These are phyloP conservation scores for Chalciporus sp. DNA, from an alignment of 1,284 basidiomycete genomes.

Conservation along the genomic window DNA sequence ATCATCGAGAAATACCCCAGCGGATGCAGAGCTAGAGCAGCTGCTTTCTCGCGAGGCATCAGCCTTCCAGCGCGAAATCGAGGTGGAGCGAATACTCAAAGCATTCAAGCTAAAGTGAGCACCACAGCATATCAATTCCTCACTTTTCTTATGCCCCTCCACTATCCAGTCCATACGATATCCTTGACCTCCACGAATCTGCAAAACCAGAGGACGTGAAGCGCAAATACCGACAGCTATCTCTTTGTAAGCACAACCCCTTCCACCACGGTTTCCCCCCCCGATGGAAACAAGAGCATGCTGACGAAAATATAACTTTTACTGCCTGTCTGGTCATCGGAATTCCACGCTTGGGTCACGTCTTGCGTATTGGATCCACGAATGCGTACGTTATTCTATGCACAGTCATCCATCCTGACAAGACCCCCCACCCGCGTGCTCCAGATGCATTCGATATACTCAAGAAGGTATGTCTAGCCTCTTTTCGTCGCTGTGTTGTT, in stretches of 20 bases:
- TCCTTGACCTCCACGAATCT: constrained; percentile 66
- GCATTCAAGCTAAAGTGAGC: constrained; percentile 84
- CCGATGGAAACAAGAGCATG: constrained; percentile 14
- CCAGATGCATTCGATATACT: constrained; percentile 84
- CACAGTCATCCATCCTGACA: constrained; percentile 86
- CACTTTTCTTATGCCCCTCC: not conserved
- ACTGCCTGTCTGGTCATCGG: constrained; percentile 2
- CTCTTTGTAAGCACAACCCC: constrained; percentile 62
- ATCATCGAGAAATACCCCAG: constrained; percentile 26
- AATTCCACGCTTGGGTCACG: not conserved
- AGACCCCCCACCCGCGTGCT: constrained; percentile 74
- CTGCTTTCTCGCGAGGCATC: constrained; percentile 75
- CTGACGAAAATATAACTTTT: constrained; percentile 26
- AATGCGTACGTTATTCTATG: constrained; percentile 44
- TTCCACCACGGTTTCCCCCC: constrained; percentile 2
- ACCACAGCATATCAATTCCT: not conserved
- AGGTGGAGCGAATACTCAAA: constrained; percentile 83
- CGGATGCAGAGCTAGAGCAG: constrained; percentile 65
- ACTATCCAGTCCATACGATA: constrained; percentile 69
- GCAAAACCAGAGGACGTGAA: constrained; percentile 74
- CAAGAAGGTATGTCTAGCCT: constrained; percentile 65
- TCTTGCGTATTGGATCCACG: constrained; percentile 1
- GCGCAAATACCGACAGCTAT: constrained; percentile 79
- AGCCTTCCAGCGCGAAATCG: constrained; percentile 81
- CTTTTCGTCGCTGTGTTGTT: not conserved